Evolutionary conservation across 108 stramenopile genomes (phyloP).

Genomic region (Skeletonema tropicum): DNA sequence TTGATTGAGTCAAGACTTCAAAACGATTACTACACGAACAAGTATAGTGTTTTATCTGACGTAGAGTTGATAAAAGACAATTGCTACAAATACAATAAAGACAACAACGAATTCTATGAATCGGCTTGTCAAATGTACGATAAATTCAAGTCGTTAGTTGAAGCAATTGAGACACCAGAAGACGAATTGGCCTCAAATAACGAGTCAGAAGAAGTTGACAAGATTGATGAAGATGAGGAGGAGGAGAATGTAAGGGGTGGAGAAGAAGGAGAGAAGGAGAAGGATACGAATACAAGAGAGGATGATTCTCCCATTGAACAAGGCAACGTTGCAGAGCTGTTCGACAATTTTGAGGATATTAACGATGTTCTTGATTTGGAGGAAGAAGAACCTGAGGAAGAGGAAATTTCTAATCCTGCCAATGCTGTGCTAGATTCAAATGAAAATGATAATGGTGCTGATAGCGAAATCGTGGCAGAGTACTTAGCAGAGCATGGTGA

Average conservation of each 20-base stretch:
- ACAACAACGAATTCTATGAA: constrained; percentile 50
- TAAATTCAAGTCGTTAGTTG: constrained; percentile 57
- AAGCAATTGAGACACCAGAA: constrained; percentile 29
- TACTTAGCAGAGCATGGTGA: background rate
- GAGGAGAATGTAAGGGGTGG: no score
- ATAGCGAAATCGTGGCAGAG: background rate
- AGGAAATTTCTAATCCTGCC: background rate
- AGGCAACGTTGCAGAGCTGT: constrained; percentile 22
- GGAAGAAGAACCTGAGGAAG: background rate
- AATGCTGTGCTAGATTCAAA: background rate
- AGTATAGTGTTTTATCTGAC: constrained; percentile 72
- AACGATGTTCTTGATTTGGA: constrained; percentile 24
- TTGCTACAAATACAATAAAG: constrained; percentile 85
- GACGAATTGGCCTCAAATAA: background rate
- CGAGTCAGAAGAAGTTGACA: no score
- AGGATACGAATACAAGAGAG: background rate
- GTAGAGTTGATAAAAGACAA: constrained; percentile 78
- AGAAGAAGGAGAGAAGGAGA: background rate
- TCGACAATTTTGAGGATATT: constrained; percentile 11
- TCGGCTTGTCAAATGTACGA: constrained; percentile 59
- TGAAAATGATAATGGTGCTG: background rate
- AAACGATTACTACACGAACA: constrained; percentile 69
- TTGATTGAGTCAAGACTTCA: constrained; percentile 59
- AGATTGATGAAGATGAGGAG: no score
- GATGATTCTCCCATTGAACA: background rate